Conservation (phyloP, 768 basidiomycete species). For the Leccinum variicolor region DNA sequence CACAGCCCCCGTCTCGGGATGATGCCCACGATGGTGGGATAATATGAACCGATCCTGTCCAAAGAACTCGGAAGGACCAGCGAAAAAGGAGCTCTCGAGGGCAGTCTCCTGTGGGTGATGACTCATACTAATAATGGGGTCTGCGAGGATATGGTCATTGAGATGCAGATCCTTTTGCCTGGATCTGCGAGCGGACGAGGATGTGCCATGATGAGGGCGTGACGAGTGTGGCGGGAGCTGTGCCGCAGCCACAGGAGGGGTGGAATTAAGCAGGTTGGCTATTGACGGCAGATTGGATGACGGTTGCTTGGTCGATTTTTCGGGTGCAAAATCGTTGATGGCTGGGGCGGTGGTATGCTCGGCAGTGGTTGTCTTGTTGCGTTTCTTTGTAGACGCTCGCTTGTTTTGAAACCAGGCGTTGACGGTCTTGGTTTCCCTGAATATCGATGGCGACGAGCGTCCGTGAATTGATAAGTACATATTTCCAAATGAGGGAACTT, state of each 20-base stretch:
- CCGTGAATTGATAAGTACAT: conserved; percentile 19
- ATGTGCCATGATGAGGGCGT: conserved; percentile 18
- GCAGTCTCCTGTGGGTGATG: conserved; percentile 13
- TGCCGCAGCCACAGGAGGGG: conserved; percentile 23
- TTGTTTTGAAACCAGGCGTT: conserved; percentile 89
- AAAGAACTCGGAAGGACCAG: conserved; percentile 29
- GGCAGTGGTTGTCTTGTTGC: conserved; percentile 40
- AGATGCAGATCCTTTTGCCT: conserved; percentile 33
- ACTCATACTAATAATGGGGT: conserved; percentile 5
- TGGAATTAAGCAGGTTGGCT: conserved; percentile 40
- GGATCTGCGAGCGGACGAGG: conserved; percentile 24
- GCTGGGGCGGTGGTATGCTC: conserved; percentile 33
- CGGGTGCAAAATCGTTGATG: conserved; percentile 20
- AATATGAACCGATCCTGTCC: conserved; percentile 31
- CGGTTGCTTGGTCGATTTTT: conserved; percentile 28
- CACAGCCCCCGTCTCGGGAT: conserved; percentile 25
- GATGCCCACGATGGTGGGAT: conserved; percentile 33
- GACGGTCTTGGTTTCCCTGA: conserved; percentile 81
- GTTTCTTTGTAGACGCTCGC: conserved; percentile 78
- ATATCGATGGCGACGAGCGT: conserved; percentile 10
- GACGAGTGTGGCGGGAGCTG: conserved; percentile 20
- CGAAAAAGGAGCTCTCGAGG: conserved; percentile 32
- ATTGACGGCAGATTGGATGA: conserved; percentile 34
- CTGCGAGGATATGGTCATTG: conserved; percentile 25
- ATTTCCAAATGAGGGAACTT: conserved; percentile 36